Evolutionary conservation across 257 asterid genomes (phyloP), one percentile per base, ranked within the genome.

Genomic region (Apocynum venetum): DNA sequence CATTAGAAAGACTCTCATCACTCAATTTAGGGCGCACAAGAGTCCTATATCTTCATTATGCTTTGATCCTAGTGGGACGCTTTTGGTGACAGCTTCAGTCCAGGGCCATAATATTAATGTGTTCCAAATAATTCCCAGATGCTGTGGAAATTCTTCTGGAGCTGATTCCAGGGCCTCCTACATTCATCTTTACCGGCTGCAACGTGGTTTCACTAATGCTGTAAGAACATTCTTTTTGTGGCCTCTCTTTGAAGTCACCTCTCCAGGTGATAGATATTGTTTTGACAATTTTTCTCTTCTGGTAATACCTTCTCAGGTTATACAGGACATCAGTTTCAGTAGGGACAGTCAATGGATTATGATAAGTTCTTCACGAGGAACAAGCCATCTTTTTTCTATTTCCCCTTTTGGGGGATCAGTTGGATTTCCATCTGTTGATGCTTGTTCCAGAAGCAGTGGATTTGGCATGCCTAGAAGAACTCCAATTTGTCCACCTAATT

Each of bases 21-120:
- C 97, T 0, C 99, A 95, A 82, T 95, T 95, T 82, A 88, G 91
- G 85, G 98, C 99, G 11, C 99, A 95, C 75, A 91, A 89, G 76
- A 88, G 96, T 83, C 97, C 98, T 82, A 87, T 87, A 77, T 80
- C 89, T 61, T 80, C 90, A 13, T 71, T 87, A 68, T 85, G 90
- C 82, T 87, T 87, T 77, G 90, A 87, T 79, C 87, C 86, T 15
- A 83, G 83, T 78, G 88, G 89, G 49, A 87, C 78, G 17, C 86
- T 85, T 80, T 59, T 92, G 86, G 98, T 95, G 80, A 91, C 98
- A 0, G 98, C 97, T 80, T 95, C 99, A 13, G 87, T 90, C 82
- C 97, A 89, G 77, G 99, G 99, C 65, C 99, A 95, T 84, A 95
- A 91, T 79, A 89, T 95, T 59, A 95, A 82, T 85, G 97, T 95